phyloP scores from a whole-genome alignment of 257 asterid genomes.

The Nicotiana sylvestris region DNA sequence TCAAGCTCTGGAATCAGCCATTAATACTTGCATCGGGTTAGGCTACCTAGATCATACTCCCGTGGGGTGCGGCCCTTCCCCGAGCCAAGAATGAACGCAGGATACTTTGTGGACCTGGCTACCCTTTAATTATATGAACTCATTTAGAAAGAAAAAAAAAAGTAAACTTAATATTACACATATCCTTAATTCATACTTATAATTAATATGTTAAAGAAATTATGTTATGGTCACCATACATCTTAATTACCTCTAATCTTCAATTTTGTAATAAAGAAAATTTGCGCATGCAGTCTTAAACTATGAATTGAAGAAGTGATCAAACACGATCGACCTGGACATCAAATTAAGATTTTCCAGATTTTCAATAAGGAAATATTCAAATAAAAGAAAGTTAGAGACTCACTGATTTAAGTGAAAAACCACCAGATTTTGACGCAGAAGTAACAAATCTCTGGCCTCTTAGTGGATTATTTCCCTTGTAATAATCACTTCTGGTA shows the following conservation, averaged over 20 bases:
- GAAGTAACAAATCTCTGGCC: conserved; percentile 9
- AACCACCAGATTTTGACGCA: conserved; percentile 65
- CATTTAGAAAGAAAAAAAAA: neutral
- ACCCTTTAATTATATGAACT: neutral
- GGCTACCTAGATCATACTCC: too few relatives aligned
- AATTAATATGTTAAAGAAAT: neutral
- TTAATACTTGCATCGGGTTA: too few relatives aligned
- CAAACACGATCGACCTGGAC: neutral
- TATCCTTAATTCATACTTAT: neutral
- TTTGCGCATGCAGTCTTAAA: neutral
- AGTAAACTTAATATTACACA: neutral
- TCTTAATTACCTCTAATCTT: neutral
- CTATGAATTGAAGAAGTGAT: neutral
- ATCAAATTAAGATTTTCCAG: neutral
- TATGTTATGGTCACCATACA: neutral
- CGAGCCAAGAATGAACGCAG: accelerated
- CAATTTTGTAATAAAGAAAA: neutral
- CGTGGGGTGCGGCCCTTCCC: too few relatives aligned
- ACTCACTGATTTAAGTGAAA: conserved; percentile 54
- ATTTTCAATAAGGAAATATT: neutral
- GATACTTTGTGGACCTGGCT: too few relatives aligned
- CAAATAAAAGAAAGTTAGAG: neutral
- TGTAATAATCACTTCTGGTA: neutral
- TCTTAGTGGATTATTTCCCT: conserved; percentile 11
- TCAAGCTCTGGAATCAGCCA: too few relatives aligned